Base-by-base conservation (phyloP, 1,284 basidiomycete species). In the Ustilago esculenta region DNA sequence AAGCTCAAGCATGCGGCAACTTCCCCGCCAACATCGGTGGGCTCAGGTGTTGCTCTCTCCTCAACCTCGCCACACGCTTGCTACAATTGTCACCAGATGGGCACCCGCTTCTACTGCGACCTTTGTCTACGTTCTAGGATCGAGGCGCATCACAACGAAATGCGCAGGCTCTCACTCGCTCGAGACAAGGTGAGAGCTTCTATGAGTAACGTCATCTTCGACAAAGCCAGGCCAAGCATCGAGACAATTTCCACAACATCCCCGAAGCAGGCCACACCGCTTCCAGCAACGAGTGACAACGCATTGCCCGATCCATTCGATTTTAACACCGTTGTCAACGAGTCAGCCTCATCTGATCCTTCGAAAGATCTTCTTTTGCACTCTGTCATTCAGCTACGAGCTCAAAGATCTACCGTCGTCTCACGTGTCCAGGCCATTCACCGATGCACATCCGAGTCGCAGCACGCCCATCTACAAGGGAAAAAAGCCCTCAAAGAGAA, bases 71-170 rank as follows among this genome's bases (percentile, higher is more conserved):
- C 63, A 5, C 47, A 59, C 17, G 24, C 43, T 17, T 74, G 72
- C 30, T 36, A 52, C 1, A 53, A 75, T 23, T 75, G 73, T 21
- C 60, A 54, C 30, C 60, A 53, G 29, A 42, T 52, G 30, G 56
- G 73, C 17, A 53, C 59, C 4, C 53, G 53, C 27, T 75, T 75
- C 55, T 75, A 53, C 29, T 75, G 73, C 49, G 54, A 58, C 10
- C 48, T 51, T 9, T 75, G 73, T 27, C 47, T 73, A 40, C 32
- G 50, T 32, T 59, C 61, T 1, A 29, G 65, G 24, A 43, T 72
- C 34, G 35, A 54, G 20, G 65, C 58, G 1, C 70, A 75, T 30
- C 61, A 59, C 24, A 32, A 21, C 18, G 61, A 67, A 46, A 59
- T 72, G 33, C 50, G 47, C 17, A 57, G 69, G 35, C 48, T 74